phyloP scores from a whole-genome alignment of 2,329 filamentous ascomycete species.

The Tolypocladium nubicola region DNA sequence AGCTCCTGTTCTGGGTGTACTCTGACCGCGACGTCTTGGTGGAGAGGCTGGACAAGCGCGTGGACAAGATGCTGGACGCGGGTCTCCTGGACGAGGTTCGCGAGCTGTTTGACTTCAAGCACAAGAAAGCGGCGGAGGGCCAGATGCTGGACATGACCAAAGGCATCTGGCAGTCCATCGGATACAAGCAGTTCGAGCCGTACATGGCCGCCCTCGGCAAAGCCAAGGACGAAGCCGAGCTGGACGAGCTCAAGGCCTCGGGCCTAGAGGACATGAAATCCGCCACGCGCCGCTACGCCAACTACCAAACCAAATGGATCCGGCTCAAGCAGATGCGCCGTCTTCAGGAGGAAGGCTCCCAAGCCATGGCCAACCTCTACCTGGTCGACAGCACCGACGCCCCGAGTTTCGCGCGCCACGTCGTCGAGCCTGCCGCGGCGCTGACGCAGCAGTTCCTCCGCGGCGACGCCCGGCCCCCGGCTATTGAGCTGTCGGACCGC shows the following conservation, averaged over 20 bases:
- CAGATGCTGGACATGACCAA: conserved; percentile 57
- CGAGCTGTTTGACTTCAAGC: conserved; percentile 32
- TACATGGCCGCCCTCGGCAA: conserved; percentile 46
- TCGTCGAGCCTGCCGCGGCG: conserved; percentile 52
- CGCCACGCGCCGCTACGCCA: conserved; percentile 81
- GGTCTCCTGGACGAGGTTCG: conserved; percentile 40
- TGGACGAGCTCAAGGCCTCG: conserved; percentile 43
- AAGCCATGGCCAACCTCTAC: conserved; percentile 52
- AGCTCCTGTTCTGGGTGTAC: conserved; percentile 82
- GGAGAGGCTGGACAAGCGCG: conserved; percentile 60
- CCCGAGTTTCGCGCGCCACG: conserved; percentile 47
- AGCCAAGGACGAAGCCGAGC: conserved; percentile 18
- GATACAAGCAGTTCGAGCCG: conserved; percentile 79
- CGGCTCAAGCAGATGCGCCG: conserved; percentile 67
- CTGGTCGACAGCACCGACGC: conserved; percentile 72
- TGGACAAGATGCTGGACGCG: conserved; percentile 69
- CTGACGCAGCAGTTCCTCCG: conserved; percentile 55
- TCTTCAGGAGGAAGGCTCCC: conserved; percentile 42
- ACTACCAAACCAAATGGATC: conserved; percentile 79
- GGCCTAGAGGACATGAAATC: conserved; percentile 69
- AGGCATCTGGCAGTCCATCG: conserved; percentile 95
- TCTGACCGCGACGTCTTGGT: conserved; percentile 59
- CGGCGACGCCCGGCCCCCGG: conserved; percentile 39
- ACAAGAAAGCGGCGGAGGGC: conserved; percentile 28
- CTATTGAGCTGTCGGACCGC: conserved; percentile 35